A percentile compares a stretch with the other conserved stretches of the same genome.
Conservation (phyloP, 2,329 filamentous ascomycete species). For the Tolypocladium sp. region DNA sequence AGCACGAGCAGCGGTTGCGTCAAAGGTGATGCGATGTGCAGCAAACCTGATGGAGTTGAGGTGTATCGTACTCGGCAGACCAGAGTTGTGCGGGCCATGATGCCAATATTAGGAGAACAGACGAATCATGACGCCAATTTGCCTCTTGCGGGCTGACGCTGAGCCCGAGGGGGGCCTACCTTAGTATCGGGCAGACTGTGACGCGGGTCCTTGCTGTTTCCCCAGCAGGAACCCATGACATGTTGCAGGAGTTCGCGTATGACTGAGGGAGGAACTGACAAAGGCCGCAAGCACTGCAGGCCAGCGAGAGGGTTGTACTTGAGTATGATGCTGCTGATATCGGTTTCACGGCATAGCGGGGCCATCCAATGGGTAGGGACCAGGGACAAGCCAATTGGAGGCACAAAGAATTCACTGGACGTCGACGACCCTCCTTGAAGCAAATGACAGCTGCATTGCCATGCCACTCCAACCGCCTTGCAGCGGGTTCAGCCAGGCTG, state of each 20-base stretch:
- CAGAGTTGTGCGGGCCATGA: too few relatives aligned
- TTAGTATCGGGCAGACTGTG: not conserved
- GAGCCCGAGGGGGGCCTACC: not conserved
- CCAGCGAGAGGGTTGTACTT: not conserved
- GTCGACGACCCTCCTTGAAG: too few relatives aligned
- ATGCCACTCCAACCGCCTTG: not conserved
- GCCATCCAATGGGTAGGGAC: not conserved
- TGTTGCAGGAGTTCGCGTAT: not conserved
- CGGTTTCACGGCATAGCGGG: not conserved
- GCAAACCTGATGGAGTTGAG: not conserved
- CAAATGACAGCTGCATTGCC: not conserved
- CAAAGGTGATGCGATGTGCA: conserved; percentile 42
- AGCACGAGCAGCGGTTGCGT: conserved; percentile 61
- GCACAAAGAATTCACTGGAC: too few relatives aligned
- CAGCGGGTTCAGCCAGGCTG: not conserved
- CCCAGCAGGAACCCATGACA: not conserved
- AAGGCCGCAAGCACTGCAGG: too few relatives aligned
- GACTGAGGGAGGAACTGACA: not conserved
- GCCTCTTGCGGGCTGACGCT: not conserved
- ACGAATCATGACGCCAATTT: not conserved
- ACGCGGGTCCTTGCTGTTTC: not conserved
- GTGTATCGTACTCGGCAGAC: not conserved
- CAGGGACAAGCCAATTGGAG: too few relatives aligned
- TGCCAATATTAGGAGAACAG: not conserved
- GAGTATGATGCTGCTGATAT: not conserved